Conservation (phyloP, 768 basidiomycete genomes). For the Mycena albidolilacea region DNA sequence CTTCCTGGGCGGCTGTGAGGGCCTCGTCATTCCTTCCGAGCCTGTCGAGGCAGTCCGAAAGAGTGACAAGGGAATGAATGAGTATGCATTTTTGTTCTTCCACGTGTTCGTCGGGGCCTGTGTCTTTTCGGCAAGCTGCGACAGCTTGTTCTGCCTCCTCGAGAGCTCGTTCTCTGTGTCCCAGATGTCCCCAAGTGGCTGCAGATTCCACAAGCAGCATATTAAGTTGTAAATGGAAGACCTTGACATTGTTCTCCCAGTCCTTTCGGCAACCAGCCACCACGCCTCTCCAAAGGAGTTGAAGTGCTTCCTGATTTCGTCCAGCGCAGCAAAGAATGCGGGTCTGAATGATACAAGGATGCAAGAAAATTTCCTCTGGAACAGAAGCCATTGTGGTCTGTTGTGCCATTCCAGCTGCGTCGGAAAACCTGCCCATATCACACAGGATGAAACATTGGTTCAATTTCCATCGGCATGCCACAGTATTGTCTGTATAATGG, state of each 20-base stretch:
- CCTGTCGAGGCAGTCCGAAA: slow-evolving; percentile 13
- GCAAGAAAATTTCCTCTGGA: background rate
- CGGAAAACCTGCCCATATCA: slow-evolving; percentile 12
- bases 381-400: background rate
- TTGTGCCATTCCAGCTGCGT: background rate
- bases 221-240: background rate
- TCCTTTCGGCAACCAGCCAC: background rate
- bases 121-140: background rate
- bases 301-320: slow-evolving; percentile 5
- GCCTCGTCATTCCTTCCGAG: slow-evolving; percentile 14
- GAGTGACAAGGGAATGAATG: background rate
- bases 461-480: background rate
- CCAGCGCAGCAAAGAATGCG: background rate
- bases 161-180: background rate
- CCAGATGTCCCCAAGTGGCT: background rate
- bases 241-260: background rate
- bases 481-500: too few relatives aligned
- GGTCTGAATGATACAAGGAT: background rate
- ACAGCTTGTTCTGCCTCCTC: slow-evolving; percentile 13
- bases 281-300: background rate
- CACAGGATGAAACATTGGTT: slow-evolving; percentile 5
- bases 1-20: background rate
- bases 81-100: background rate
- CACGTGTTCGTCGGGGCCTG: too few relatives aligned
- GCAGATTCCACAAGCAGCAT: background rate